Conservation (phyloP, 2,329 filamentous ascomycete species). For the Ceratocystis harringtonii region DNA sequence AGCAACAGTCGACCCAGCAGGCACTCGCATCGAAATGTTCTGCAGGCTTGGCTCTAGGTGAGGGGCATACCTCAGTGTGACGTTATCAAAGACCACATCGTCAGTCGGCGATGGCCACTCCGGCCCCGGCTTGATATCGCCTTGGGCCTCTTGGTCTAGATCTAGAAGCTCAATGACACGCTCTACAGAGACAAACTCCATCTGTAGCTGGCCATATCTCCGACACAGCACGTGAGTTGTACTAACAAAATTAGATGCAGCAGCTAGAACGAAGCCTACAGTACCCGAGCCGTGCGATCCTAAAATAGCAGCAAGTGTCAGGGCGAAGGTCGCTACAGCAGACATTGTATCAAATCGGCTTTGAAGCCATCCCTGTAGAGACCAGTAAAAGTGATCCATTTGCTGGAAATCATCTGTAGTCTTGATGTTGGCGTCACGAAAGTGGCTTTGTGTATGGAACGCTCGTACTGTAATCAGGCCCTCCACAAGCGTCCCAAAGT, state of each 20-base stretch:
- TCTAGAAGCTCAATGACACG: conserved; percentile 68
- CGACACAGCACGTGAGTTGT: conserved; percentile 62
- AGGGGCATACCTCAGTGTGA: conserved; percentile 66
- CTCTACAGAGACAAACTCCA: conserved; percentile 85
- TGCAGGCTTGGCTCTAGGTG: conserved; percentile 58
- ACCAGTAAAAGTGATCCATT: conserved; percentile 95
- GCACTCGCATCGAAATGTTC: conserved; percentile 56
- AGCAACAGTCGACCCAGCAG: conserved; percentile 44
- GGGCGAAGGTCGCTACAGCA: conserved; percentile 53
- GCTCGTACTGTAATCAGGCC: conserved; percentile 77
- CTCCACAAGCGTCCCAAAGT: conserved; percentile 76
- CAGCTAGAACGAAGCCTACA: conserved; percentile 68
- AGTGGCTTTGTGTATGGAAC: conserved; percentile 62
- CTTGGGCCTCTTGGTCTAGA: conserved; percentile 58
- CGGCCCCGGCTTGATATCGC: conserved; percentile 52
- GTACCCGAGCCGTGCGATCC: conserved; percentile 62
- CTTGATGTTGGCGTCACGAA: conserved; percentile 63
- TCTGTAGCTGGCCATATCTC: conserved; percentile 70
- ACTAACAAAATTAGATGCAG: conserved; percentile 52
- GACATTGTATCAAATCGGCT: conserved; percentile 64
- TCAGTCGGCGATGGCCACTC: conserved; percentile 61
- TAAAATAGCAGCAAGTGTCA: conserved; percentile 61
- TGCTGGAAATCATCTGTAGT: conserved; percentile 83
- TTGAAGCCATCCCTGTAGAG: conserved; percentile 69
- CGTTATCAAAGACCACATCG: conserved; percentile 59